Conservation (phyloP, 495 filamentous ascomycete species). For the Lasiosphaeria hispida region DNA sequence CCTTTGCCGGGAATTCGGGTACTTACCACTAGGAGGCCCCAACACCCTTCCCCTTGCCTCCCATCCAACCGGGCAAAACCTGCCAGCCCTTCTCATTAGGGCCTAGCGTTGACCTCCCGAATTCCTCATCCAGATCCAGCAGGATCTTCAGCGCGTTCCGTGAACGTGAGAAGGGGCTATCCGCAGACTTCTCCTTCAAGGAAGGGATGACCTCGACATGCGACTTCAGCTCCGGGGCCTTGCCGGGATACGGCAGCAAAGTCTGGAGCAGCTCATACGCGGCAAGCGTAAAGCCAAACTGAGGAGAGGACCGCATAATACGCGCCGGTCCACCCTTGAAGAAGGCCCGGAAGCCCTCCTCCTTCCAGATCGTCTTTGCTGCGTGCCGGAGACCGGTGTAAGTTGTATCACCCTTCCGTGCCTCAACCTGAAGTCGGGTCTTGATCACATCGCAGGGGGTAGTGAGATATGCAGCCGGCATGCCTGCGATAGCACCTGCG, state of each 20-base stretch:
- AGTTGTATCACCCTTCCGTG: slow-evolving; percentile 83
- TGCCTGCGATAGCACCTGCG: slow-evolving; percentile 94
- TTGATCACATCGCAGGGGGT: slow-evolving; percentile 99
- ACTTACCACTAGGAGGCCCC: background rate
- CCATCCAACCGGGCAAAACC: slow-evolving; percentile 41
- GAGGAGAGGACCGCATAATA: slow-evolving; percentile 88
- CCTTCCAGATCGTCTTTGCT: slow-evolving; percentile 74
- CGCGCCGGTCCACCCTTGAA: slow-evolving; percentile 97
- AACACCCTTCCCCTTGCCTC: slow-evolving; percentile 29
- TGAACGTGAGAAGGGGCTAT: slow-evolving; percentile 77
- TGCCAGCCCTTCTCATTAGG: slow-evolving; percentile 54
- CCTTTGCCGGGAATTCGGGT: no score
- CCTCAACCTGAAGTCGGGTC: slow-evolving; percentile 94
- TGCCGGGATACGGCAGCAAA: slow-evolving; percentile 70
- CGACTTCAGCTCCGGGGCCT: slow-evolving; percentile 39
- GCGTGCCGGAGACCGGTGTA: slow-evolving; percentile 89
- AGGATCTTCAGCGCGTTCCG: slow-evolving; percentile 96
- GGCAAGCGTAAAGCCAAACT: slow-evolving; percentile 96
- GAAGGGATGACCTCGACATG: slow-evolving; percentile 35
- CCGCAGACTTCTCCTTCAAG: slow-evolving; percentile 51
- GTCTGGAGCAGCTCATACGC: slow-evolving; percentile 90
- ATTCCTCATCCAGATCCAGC: slow-evolving; percentile 87
- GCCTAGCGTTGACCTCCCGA: slow-evolving; percentile 63
- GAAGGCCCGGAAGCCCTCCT: slow-evolving; percentile 93
- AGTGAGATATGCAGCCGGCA: slow-evolving; percentile 96